Conservation (phyloP, 208 protist species). For the Acanthamoeba sp. region DNA sequence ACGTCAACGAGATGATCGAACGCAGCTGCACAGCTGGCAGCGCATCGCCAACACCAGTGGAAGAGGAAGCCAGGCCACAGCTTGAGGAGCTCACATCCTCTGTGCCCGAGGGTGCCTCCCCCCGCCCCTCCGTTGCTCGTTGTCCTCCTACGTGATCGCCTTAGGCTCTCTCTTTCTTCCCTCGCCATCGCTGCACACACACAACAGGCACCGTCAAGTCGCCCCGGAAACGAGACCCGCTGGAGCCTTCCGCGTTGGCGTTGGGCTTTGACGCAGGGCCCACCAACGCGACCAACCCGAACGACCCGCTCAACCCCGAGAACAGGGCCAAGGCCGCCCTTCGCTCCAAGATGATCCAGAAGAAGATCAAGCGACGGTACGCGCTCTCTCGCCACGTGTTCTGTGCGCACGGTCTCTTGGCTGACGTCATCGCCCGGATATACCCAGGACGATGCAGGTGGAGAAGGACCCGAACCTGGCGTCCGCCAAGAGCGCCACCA, state of each 20-base stretch:
- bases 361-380: slow-evolving; percentile 48
- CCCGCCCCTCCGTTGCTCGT: background rate
- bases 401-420: background rate
- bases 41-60: background rate
- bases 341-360: slow-evolving; percentile 33
- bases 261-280: slow-evolving; percentile 1
- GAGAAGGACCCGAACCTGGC: background rate
- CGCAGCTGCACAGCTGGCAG: background rate
- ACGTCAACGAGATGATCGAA: background rate
- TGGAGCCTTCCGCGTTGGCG: background rate
- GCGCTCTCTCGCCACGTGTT: background rate
- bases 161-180: background rate
- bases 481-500: slow-evolving; percentile 19
- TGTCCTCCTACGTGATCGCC: background rate
- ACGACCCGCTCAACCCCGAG: slow-evolving; percentile 65
- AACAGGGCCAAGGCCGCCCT: slow-evolving; percentile 51
- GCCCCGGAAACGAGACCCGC: background rate
- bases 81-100: no score
- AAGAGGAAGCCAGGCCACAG: no score
- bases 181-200: no score
- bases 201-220: background rate
- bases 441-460: slow-evolving; percentile 34
- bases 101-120: background rate
- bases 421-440: no score
- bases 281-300: slow-evolving; percentile 13